Conservation (phyloP, 345 rosid genomes). For the Hypericum perforatum region DNA sequence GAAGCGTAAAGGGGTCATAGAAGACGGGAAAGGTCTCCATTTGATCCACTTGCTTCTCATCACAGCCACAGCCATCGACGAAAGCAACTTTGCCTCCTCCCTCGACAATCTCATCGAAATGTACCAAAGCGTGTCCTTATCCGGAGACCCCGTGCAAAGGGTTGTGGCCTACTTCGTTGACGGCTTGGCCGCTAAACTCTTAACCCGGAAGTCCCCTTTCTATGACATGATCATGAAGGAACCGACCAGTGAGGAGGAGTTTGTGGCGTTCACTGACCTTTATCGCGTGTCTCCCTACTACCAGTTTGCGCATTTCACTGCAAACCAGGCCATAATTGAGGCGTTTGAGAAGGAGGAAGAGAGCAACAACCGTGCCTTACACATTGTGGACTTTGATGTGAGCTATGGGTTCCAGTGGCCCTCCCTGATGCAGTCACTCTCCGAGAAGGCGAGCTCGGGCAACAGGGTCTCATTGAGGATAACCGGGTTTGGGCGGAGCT, state of each 20-base stretch:
- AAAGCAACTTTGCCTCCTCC: constrained; percentile 26
- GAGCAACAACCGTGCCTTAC: constrained; percentile 30
- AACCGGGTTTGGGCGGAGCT: constrained; percentile 37
- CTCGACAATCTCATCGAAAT: constrained; percentile 32
- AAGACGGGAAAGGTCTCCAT: constrained; percentile 38
- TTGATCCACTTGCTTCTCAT: constrained; percentile 53
- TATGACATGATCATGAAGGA: constrained; percentile 43
- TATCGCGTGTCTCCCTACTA: constrained; percentile 52
- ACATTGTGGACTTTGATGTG: constrained; percentile 50
- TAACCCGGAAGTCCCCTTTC: constrained; percentile 44
- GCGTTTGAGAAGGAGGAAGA: constrained; percentile 40
- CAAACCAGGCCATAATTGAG: constrained; percentile 52
- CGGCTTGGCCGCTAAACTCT: constrained; percentile 44
- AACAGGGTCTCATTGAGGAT: constrained; percentile 33
- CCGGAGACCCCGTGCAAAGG: constrained; percentile 54
- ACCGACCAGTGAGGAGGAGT: constrained; percentile 39
- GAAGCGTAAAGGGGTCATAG: constrained; percentile 18
- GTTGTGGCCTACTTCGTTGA: constrained; percentile 53
- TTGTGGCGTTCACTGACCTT: constrained; percentile 42
- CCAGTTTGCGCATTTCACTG: constrained; percentile 70
- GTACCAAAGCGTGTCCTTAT: constrained; percentile 32
- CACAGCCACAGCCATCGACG: constrained; percentile 39
- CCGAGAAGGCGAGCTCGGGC: constrained; percentile 35
- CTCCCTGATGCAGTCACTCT: constrained; percentile 55
- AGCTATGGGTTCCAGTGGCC: constrained; percentile 69